phyloP scores from a whole-genome alignment of 2,329 filamentous ascomycete species.

The Domatiomyces globalis region DNA sequence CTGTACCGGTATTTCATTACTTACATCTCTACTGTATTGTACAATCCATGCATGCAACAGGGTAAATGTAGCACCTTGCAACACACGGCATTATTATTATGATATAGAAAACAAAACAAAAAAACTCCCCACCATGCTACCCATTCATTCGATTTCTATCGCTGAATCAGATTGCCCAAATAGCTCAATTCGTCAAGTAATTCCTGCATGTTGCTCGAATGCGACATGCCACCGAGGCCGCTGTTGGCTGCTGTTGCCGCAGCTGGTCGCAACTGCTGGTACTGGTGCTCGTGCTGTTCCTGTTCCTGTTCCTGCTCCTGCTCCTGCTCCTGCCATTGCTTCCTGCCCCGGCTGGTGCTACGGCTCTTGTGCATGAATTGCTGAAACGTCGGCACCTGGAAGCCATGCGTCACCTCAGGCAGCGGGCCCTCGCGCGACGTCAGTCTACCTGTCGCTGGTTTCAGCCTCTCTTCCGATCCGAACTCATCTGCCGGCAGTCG shows the following conservation, averaged over 20 bases:
- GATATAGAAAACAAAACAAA: neutral
- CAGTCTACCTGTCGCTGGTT: conserved; percentile 9
- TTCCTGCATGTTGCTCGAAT: conserved; percentile 31
- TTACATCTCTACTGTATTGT: neutral
- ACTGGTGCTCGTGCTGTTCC: too few relatives aligned
- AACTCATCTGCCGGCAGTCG: conserved; percentile 12
- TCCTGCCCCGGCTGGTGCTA: too few relatives aligned
- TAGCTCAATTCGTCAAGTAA: conserved; percentile 40
- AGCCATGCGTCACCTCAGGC: neutral
- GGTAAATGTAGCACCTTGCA: too few relatives aligned
- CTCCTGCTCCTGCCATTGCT: neutral
- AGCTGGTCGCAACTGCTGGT: neutral
- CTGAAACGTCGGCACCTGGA: neutral
- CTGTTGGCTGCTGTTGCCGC: neutral
- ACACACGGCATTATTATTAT: too few relatives aligned
- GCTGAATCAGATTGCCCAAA: conserved; percentile 32
- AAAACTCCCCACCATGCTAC: neutral
- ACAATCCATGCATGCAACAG: too few relatives aligned
- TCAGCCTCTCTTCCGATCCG: conserved; percentile 11
- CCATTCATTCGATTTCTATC: neutral
- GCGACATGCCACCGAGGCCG: conserved; percentile 5
- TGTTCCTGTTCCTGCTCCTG: neutral
- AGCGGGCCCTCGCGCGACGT: conserved; percentile 8
- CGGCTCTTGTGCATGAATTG: neutral
- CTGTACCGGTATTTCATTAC: too few relatives aligned